phyloP scores from a whole-genome alignment of 805 yeast genomes.

The Yarrowia hollandica region DNA sequence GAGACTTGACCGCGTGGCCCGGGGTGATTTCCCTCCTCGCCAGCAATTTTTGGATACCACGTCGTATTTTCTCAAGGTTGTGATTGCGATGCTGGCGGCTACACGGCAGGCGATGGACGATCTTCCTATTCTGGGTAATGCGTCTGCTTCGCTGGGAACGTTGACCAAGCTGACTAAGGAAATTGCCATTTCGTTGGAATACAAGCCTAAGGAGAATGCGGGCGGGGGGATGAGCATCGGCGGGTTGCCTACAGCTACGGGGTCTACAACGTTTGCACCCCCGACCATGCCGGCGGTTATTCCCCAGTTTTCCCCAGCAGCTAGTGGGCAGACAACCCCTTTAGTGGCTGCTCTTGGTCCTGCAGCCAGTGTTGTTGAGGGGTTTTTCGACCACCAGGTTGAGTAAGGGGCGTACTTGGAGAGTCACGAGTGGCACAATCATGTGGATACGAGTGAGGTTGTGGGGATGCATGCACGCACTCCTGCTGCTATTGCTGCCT shows the following conservation, averaged over 20 bases:
- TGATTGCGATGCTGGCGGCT: conserved; percentile 77
- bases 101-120: conserved; percentile 82
- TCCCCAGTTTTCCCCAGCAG: conserved; percentile 29
- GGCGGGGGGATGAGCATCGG: background rate
- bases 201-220: conserved; percentile 11
- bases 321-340: conserved; percentile 42
- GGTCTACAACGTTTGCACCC: background rate
- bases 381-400: conserved; percentile 25
- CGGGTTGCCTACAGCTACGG: conserved; percentile 1
- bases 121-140: conserved; percentile 74
- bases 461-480: no score
- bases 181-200: conserved; percentile 78
- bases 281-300: conserved; percentile 29
- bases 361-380: conserved; percentile 44
- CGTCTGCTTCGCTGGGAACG: conserved; percentile 73
- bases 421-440: no score
- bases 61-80: conserved; percentile 75
- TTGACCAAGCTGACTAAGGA: conserved; percentile 89
- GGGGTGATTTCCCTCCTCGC: conserved; percentile 40
- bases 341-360: conserved; percentile 45
- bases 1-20: conserved; percentile 45
- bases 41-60: conserved; percentile 81
- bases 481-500: no score
- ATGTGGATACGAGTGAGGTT: no score
- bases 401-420: no score